Percentiles rank a stretch among this genome's conserved stretches.
These are phyloP conservation scores for Gnetum montanum DNA, from an alignment of 75 land plant species.

Conservation along the genomic window DNA sequence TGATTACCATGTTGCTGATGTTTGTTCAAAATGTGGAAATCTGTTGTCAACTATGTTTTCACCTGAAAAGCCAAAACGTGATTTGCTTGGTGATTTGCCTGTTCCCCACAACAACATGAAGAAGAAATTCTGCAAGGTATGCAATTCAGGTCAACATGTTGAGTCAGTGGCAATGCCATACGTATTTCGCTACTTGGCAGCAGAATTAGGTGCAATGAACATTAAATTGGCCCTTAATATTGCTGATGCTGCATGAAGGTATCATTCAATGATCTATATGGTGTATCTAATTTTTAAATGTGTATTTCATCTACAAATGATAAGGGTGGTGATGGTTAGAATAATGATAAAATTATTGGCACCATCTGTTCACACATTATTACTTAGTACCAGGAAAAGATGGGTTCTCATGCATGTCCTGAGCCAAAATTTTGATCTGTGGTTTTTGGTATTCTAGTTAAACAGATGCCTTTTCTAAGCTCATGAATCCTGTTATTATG, in stretches of 20 bases:
- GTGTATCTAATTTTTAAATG: too few relatives aligned
- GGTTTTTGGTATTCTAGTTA: too few relatives aligned
- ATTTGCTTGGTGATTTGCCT: slow-evolving; percentile 24
- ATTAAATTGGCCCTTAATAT: slow-evolving; percentile 72
- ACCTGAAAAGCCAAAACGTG: slow-evolving; percentile 27
- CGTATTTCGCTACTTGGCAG: slow-evolving; percentile 81
- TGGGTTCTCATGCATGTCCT: too few relatives aligned
- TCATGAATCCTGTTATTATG: too few relatives aligned
- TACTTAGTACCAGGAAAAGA: too few relatives aligned
- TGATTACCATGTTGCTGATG: slow-evolving; percentile 89
- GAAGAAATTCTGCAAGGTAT: slow-evolving; percentile 54
- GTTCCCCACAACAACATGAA: slow-evolving; percentile 22
- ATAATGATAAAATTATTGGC: too few relatives aligned
- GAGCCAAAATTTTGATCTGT: too few relatives aligned
- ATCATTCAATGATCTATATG: too few relatives aligned
- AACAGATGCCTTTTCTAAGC: too few relatives aligned
- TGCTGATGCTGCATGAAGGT: slow-evolving; percentile 17
- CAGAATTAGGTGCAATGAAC: slow-evolving; percentile 97
- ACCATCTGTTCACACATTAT: too few relatives aligned
- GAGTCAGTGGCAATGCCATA: slow-evolving; percentile 97
- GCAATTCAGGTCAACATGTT: slow-evolving; percentile 70
- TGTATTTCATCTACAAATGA: too few relatives aligned
- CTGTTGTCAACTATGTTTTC: slow-evolving; percentile 46
- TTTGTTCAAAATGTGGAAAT: slow-evolving; percentile 84
- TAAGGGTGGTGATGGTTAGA: too few relatives aligned